These are phyloP conservation scores for Ogataea glucozyma DNA, from an alignment of 805 yeast species.

Conservation along the genomic window DNA sequence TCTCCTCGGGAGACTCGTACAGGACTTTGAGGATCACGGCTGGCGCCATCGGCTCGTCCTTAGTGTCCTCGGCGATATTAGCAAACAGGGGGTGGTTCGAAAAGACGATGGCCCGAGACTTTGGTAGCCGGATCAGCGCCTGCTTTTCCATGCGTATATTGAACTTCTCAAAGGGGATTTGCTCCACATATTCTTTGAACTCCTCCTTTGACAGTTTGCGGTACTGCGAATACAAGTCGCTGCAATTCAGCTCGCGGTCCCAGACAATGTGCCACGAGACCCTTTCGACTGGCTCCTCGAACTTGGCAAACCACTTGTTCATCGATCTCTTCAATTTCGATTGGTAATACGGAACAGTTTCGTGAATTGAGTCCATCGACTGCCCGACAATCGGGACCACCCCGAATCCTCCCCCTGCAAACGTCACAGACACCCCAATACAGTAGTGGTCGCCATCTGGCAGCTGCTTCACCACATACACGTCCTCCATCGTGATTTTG, in stretches of 20 bases:
- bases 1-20: constrained; percentile 47
- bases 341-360: constrained; percentile 49
- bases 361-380: constrained; percentile 47
- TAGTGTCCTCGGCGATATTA: constrained; percentile 41
- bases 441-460: constrained; percentile 42
- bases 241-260: constrained; percentile 42
- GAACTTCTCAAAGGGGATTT: constrained; percentile 41
- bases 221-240: constrained; percentile 33
- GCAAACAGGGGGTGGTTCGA: constrained; percentile 38
- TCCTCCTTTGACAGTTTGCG: constrained; percentile 40
- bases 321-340: constrained; percentile 47
- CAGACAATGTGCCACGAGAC: constrained; percentile 53
- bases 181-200: constrained; percentile 34
- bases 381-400: constrained; percentile 33
- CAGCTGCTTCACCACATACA: constrained; percentile 41
- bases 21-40: constrained; percentile 42
- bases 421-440: constrained; percentile 53
- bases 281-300: constrained; percentile 48
- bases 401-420: constrained; percentile 55
- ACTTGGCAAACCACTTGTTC: constrained; percentile 51
- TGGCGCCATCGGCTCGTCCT: constrained; percentile 51
- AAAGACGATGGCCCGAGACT: constrained; percentile 35
- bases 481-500: constrained; percentile 52
- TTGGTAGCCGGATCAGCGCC: constrained; percentile 46
- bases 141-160: constrained; percentile 50